Evolutionary conservation across 768 basidiomycete genomes (phyloP), one percentile per base, ranked within the genome.

Genomic region (Sutorius australiensis): DNA sequence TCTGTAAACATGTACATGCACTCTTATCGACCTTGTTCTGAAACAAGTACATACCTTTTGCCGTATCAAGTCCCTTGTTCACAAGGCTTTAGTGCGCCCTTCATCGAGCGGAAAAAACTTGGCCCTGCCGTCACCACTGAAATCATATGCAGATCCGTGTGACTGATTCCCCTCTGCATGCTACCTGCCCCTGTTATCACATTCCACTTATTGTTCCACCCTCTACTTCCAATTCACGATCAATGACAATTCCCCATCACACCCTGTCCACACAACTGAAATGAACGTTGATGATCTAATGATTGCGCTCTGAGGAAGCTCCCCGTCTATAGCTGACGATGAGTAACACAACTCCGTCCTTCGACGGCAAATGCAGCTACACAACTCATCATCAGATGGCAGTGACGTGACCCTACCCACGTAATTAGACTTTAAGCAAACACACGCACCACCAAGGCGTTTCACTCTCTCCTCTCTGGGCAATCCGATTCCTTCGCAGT

Each of bases 381-480:
- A 53, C 50, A 53, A 21, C 40, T 45, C 53, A 34, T 34, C 64
- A 68, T 68, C 66, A 60, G 55, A 56, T 66, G 62, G 53, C 51
- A 42, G 59, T 63, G 69, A 70, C 67, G 69, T 69, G 58, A 70
- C 54, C 34, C 48, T 55, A 44, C 38, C 48, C 57, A 69, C 68
- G 68, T 69, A 69, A 69, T 69, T 70, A 69, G 69, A 62, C 68
- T 69, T 69, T 70, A 71, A 62, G 61, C 68, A 71, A 69, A 31
- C 47, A 52, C 67, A 70, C 51, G 68, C 67, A 58, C 66, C 63
- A 51, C 39, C 51, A 58, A 50, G 62, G 59, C 52, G 60, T 59
- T 47, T 53, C 43, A 48, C 53, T 51, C 47, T 50, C 48, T 50
- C 55, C 55, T 42, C 51, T 60, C 61, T 48, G 44, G 55, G 61